Base-by-base conservation (phyloP, 2,329 filamentous ascomycete genomes). In the Scleromitrula shiraiana region DNA sequence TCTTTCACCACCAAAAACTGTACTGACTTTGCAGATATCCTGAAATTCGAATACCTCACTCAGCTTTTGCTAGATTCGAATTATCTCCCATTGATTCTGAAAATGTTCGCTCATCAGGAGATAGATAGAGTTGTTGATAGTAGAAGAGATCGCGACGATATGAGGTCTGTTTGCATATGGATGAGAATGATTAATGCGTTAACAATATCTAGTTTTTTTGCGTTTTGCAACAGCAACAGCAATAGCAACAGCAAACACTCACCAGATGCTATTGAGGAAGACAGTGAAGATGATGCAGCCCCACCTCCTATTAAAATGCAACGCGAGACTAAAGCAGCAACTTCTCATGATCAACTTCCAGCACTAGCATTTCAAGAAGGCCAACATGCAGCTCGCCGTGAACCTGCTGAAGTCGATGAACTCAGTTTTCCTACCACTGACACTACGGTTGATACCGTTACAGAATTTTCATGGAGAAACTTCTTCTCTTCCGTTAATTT, bases 401-500 rank as follows among this genome's bases (percentile, higher is more conserved):
- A 54, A 3, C 42, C 41, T 12, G 77, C 78, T 3, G 77, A 82
- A 61, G 85, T 95, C 32, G 90, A 96, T 65, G 91, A 96, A 64
- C 75, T 95, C 14, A 90, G 90, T 43, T 88, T 88, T 60, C 88
- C 88, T 0, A 77, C 83, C 48, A 77, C 78, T 50, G 77, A 83
- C 2, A 72, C 85, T 7, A 87, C 88, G 0, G 68, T 75, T 2
- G 77, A 83, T 51, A 88, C 88, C 24, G 90, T 97, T 54, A 95
- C 88, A 1, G 82, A 83, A 60, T 97, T 90, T 70, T 95, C 88
- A 10, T 88, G 88, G 67, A 87, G 93, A 59, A 95, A 95, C 65
- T 95, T 97, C 72, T 95, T 95, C 72, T 86, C 88, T 1, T 80
- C 86, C 37, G 96, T 96, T 71, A 97, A 95, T 68, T 91, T 94